Evolutionary conservation across 306 rosid species (phyloP).

Genomic region (Cyamopsis tetragonoloba): DNA sequence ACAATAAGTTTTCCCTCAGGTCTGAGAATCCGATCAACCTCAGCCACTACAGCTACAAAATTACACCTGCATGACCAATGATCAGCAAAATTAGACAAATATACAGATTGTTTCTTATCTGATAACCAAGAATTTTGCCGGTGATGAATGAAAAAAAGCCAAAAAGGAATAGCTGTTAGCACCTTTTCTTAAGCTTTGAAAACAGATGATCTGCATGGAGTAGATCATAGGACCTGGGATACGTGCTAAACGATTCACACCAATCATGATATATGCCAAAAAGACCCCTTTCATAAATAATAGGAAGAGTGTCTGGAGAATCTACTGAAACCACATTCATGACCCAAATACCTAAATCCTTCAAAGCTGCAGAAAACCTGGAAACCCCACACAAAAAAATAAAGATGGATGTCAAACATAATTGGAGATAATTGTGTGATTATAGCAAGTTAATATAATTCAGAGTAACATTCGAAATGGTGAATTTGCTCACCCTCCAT

Average conservation of each 20-base stretch:
- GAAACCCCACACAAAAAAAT: slow-evolving; percentile 19
- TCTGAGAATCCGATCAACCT: slow-evolving; percentile 87
- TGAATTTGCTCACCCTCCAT: slow-evolving; percentile 68
- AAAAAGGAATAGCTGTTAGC: not conserved
- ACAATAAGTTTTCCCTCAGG: slow-evolving; percentile 89
- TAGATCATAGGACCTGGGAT: slow-evolving; percentile 90
- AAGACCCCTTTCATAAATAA: slow-evolving; percentile 89
- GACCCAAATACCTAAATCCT: slow-evolving; percentile 39
- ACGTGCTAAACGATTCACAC: slow-evolving; percentile 95
- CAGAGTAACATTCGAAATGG: slow-evolving; percentile 5
- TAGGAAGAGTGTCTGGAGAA: slow-evolving; percentile 83
- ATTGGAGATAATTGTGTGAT: not conserved
- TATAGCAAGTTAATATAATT: slow-evolving; percentile 3
- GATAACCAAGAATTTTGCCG: not conserved
- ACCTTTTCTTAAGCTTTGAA: slow-evolving; percentile 76
- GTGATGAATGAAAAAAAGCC: slow-evolving; percentile 27
- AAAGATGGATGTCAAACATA: slow-evolving; percentile 17
- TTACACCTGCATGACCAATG: slow-evolving; percentile 58
- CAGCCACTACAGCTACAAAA: slow-evolving; percentile 62
- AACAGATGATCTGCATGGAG: slow-evolving; percentile 92
- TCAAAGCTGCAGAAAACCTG: slow-evolving; percentile 44
- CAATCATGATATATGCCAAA: slow-evolving; percentile 96
- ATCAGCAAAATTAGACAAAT: slow-evolving; percentile 13
- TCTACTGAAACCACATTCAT: slow-evolving; percentile 83
- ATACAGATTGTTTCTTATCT: not conserved